Conservation (phyloP, 768 basidiomycete genomes). For the Termitomyces sp. region DNA sequence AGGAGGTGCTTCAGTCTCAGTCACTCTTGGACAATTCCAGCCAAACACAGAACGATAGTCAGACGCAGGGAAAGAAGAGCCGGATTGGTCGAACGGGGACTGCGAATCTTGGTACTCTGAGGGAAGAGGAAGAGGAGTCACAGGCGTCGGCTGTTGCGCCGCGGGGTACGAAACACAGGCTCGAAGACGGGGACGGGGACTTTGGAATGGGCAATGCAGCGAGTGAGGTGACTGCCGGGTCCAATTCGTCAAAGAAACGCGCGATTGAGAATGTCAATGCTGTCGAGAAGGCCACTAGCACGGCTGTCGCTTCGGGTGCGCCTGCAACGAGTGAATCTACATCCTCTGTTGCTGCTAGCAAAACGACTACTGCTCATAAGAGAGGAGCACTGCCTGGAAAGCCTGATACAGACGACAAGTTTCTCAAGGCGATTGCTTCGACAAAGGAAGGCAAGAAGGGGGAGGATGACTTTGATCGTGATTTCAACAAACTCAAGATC, state of each 20-base stretch:
- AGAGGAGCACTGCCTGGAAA: slow-evolving; percentile 38
- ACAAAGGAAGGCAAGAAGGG: slow-evolving; percentile 63
- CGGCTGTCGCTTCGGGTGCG: not conserved
- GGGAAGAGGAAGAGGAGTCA: slow-evolving; percentile 58
- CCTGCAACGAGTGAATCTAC: not conserved
- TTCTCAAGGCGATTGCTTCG: slow-evolving; percentile 72
- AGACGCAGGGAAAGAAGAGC: slow-evolving; percentile 18
- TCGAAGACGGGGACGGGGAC: slow-evolving; percentile 33
- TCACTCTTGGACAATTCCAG: slow-evolving; percentile 9
- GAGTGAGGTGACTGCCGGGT: slow-evolving; percentile 8
- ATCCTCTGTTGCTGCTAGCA: slow-evolving; percentile 10
- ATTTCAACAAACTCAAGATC: slow-evolving; percentile 76
- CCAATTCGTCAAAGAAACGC: slow-evolving; percentile 37
- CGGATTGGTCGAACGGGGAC: slow-evolving; percentile 9
- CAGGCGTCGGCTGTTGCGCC: slow-evolving; percentile 15
- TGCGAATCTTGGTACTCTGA: slow-evolving; percentile 27
- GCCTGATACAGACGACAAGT: slow-evolving; percentile 64
- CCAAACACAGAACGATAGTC: slow-evolving; percentile 35
- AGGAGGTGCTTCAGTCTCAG: slow-evolving; percentile 11
- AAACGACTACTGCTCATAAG: slow-evolving; percentile 16
- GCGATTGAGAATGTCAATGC: slow-evolving; percentile 35
- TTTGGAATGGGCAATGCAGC: slow-evolving; percentile 31
- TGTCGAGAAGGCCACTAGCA: slow-evolving; percentile 2
- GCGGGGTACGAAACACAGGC: slow-evolving; percentile 35
- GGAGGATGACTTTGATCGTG: slow-evolving; percentile 72